phyloP scores from a whole-genome alignment of 73 alveolate genomes.

The Blepharisma japonicum region DNA sequence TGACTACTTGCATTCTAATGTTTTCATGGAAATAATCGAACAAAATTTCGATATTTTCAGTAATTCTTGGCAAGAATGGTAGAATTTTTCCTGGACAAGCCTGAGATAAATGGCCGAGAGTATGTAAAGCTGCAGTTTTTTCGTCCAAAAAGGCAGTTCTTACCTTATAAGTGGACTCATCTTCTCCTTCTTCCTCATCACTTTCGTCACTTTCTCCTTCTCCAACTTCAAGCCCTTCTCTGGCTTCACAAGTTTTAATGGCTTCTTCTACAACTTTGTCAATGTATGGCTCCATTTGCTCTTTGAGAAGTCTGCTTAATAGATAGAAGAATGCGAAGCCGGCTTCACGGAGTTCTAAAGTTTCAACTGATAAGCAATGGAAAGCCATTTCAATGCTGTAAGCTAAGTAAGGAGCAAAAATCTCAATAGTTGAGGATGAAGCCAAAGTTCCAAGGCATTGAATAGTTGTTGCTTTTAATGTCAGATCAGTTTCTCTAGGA shows the following conservation, averaged over 20 bases:
- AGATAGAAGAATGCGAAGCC: conserved; percentile 28
- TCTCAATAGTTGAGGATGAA: not conserved
- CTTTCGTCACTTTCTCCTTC: conserved; percentile 22
- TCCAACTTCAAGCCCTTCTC: conserved; percentile 17
- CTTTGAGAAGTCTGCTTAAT: conserved; percentile 25
- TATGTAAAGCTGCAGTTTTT: conserved; percentile 34
- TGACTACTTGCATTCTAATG: conserved; percentile 26
- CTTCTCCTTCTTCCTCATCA: conserved; percentile 10
- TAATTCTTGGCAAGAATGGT: not conserved
- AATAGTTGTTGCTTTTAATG: not conserved
- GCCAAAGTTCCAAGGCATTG: conserved; percentile 21
- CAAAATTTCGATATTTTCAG: not conserved
- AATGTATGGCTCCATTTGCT: not conserved
- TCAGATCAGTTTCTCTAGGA: not conserved
- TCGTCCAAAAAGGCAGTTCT: conserved; percentile 30
- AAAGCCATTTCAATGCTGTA: conserved; percentile 10
- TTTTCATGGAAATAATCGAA: conserved; percentile 27
- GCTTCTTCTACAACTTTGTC: conserved; percentile 20
- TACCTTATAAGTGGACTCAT: conserved; percentile 1
- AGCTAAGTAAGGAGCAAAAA: conserved; percentile 1
- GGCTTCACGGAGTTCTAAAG: conserved; percentile 25
- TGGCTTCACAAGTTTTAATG: conserved; percentile 20
- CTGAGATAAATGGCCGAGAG: conserved; percentile 1
- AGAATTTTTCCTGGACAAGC: conserved; percentile 20
- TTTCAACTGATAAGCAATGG: not conserved